Evolutionary conservation across 73 alveolate species (phyloP).

Genomic region (Paramecium octaurelia): DNA sequence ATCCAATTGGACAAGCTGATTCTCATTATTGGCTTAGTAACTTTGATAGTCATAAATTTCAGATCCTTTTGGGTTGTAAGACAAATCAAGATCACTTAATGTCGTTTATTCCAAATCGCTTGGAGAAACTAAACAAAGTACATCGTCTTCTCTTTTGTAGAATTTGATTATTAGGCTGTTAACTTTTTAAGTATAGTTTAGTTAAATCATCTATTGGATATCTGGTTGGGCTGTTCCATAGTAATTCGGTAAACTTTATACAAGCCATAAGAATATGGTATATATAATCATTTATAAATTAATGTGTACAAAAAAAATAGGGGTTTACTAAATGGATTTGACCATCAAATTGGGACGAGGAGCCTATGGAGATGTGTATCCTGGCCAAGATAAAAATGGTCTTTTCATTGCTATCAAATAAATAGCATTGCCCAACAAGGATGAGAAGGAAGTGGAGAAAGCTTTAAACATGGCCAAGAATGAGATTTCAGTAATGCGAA

Average conservation of each 20-base stretch:
- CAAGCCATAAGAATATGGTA: not conserved
- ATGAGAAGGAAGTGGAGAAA: not conserved
- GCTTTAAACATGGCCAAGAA: not conserved
- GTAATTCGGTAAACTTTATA: not conserved
- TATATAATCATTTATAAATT: not conserved
- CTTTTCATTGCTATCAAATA: not conserved
- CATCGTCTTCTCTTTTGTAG: not conserved
- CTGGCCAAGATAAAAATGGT: not conserved
- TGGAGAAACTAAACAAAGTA: not conserved
- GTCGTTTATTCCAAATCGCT: not conserved
- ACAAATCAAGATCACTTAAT: not conserved
- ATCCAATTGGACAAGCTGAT: not conserved
- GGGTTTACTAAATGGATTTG: not conserved
- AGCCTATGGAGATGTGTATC: conserved; percentile 46
- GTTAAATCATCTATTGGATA: not conserved
- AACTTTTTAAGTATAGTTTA: not conserved
- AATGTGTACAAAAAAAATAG: conserved; percentile 1
- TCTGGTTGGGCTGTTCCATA: not conserved
- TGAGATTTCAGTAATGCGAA: conserved; percentile 69
- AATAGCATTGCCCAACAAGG: not conserved
- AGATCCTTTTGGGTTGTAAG: not conserved
- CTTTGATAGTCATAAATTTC: not conserved
- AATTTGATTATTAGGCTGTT: not conserved
- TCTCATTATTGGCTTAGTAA: not conserved
- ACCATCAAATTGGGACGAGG: not conserved